These are phyloP conservation scores for Rhodotorula sp. DNA, from an alignment of 1,284 basidiomycete species.

Conservation along the genomic window DNA sequence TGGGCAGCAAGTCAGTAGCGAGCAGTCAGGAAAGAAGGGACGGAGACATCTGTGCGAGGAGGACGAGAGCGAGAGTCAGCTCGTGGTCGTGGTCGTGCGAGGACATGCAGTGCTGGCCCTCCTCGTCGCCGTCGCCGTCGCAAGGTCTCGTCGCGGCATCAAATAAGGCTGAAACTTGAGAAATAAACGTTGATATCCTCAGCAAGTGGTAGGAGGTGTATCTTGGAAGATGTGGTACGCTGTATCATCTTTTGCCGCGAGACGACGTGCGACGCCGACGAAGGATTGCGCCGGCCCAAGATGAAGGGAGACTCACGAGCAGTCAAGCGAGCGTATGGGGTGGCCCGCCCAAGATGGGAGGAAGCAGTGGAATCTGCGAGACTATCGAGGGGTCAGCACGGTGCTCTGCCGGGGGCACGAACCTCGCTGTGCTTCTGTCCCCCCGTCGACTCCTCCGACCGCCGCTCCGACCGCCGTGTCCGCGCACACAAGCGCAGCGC, in stretches of 20 bases:
- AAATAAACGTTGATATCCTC: constrained; percentile 12
- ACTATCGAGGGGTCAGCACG: too few species aligned
- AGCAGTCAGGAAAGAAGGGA: background rate
- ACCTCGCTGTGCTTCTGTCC: too few species aligned
- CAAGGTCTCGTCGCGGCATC: constrained; percentile 4
- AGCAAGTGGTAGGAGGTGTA: constrained; percentile 14
- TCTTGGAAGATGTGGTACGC: constrained; percentile 8
- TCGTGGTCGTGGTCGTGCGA: background rate
- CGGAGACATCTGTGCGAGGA: background rate
- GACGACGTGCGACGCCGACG: too few species aligned
- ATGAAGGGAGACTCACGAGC: too few species aligned
- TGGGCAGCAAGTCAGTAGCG: background rate
- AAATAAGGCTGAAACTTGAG: constrained; percentile 31
- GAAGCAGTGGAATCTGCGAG: background rate
- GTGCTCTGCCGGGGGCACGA: too few species aligned
- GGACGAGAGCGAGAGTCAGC: background rate
- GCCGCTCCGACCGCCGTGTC: too few species aligned
- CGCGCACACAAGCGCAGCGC: too few species aligned
- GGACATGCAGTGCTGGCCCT: background rate
- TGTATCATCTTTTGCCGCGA: background rate
- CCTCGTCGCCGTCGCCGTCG: background rate
- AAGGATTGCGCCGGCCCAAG: too few species aligned
- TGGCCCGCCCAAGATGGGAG: too few species aligned
- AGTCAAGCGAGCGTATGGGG: too few species aligned
- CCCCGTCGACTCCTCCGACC: too few species aligned